These are phyloP conservation scores for Geotrichum reessii DNA, from an alignment of 1,139 yeast species.

Conservation along the genomic window DNA sequence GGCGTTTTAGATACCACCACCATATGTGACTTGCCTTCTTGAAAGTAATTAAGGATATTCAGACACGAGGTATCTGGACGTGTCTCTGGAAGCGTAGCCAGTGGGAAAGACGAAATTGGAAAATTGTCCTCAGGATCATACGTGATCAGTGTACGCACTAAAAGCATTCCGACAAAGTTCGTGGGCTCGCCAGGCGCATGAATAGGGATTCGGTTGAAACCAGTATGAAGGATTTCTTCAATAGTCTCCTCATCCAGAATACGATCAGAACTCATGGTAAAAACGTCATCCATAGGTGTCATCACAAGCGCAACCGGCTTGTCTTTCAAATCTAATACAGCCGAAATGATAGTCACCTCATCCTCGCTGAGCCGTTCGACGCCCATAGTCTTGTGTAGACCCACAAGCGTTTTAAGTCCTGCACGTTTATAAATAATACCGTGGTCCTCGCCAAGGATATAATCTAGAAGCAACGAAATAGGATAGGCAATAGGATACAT, in stretches of 20 bases:
- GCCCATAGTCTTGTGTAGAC: constrained; percentile 91
- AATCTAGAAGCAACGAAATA: constrained; percentile 72
- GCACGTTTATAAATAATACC: constrained; percentile 91
- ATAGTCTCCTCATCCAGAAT: constrained; percentile 79
- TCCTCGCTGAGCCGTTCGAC: constrained; percentile 76
- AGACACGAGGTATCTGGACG: constrained; percentile 86
- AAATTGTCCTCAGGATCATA: constrained; percentile 95
- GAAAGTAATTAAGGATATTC: constrained; percentile 90
- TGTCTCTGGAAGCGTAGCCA: constrained; percentile 95
- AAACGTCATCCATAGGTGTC: constrained; percentile 93
- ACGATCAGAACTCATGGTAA: constrained; percentile 80
- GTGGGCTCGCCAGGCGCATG: constrained; percentile 84
- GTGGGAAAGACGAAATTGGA: constrained; percentile 88
- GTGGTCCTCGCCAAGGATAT: constrained; percentile 87
- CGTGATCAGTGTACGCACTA: constrained; percentile 85
- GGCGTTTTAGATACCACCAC: constrained; percentile 84
- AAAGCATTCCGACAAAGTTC: constrained; percentile 90
- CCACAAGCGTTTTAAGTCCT: constrained; percentile 88
- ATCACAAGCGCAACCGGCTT: constrained; percentile 79
- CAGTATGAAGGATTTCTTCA: constrained; percentile 87
- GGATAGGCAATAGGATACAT: constrained; percentile 95
- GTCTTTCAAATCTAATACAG: constrained; percentile 89
- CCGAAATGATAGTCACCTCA: constrained; percentile 92
- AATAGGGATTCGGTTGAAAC: constrained; percentile 94
- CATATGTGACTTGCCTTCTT: constrained; percentile 97